Base-by-base conservation (phyloP, 805 yeast species). In the Candida ficus region DNA sequence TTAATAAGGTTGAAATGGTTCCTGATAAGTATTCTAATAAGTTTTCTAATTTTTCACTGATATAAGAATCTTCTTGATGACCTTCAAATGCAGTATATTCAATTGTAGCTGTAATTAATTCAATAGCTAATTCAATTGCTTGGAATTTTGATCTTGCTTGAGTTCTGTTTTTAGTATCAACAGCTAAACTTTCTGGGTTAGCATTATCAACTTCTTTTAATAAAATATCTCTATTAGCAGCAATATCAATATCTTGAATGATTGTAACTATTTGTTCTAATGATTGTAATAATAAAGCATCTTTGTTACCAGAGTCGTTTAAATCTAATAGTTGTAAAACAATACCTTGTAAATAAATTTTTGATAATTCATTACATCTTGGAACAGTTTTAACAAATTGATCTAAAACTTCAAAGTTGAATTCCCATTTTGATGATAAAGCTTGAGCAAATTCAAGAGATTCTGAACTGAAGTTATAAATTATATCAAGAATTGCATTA, bases 81-180 rank as follows among this genome's bases (percentile, higher is more conserved):
- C 38, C 29, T 35, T 45, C 42, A 22, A 61, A 49, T 9, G 76
- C 75, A 8, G 70, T 50, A 22, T 66, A 61, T 58, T 89, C 96
- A 50, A 83, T 73, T 7, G 80, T 67, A 1, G 90, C 83, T 1
- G 96, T 78, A 19, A 87, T 66, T 25, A 91, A 59, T 58, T 91
- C 98, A 18, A 90, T 62, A 0, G 83, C 68, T 1, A 82, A 70
- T 50, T 87, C 95, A 18, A 84, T 64, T 4, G 84, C 70, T 47
- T 81, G 81, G 36, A 83, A 61, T 37, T 74, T 71, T 33, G 71
- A 62, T 47, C 73, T 71, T 3, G 84, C 76, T 12, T 54, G 55
- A 7, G 61, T 54, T 41, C 73, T 68, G 33, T 63, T 66, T 21
- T 66, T 67, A 4, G 71, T 58, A 31, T 62, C 63, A 20, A 62